Conservation (phyloP, 148 eudicot species). For the Nyssa sinensis region DNA sequence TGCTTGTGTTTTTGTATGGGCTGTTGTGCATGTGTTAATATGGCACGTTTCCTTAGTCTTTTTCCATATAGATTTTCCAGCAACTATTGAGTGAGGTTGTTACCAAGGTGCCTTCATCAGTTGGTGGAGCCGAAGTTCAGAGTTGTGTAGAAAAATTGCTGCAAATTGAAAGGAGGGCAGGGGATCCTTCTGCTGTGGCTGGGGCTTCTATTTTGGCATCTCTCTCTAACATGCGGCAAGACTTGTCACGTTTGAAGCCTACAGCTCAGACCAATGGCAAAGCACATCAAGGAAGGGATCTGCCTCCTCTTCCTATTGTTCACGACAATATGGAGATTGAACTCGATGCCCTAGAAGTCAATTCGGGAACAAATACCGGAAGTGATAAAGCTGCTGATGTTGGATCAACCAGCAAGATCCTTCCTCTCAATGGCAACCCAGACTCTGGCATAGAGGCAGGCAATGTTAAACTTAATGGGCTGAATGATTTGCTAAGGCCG, state of each 20-base stretch:
- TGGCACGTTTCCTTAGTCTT: constrained; percentile 38
- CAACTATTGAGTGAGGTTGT: constrained; percentile 48
- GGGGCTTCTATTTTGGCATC: constrained; percentile 91
- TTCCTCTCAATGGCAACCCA: constrained; percentile 44
- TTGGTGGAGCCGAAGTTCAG: constrained; percentile 51
- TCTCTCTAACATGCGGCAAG: constrained; percentile 64
- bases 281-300: constrained; percentile 49
- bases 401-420: constrained; percentile 50
- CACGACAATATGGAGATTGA: constrained; percentile 67
- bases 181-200: constrained; percentile 81
- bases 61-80: constrained; percentile 58
- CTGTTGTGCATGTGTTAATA: background rate
- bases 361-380: constrained; percentile 59
- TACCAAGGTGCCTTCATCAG: constrained; percentile 61
- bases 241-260: constrained; percentile 56
- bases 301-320: constrained; percentile 51
- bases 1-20: background rate
- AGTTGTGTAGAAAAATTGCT: constrained; percentile 46
- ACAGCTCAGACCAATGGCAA: constrained; percentile 48
- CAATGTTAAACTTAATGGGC: constrained; percentile 36
- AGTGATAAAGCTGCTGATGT: constrained; percentile 52
- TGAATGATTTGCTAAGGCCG: constrained; percentile 13
- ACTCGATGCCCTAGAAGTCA: constrained; percentile 67
- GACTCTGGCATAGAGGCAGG: constrained; percentile 55
- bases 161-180: constrained; percentile 59